These are phyloP conservation scores for Tillandsia leiboldiana DNA, from an alignment of 176 grass and related monocot genomes.

Conservation along the genomic window DNA sequence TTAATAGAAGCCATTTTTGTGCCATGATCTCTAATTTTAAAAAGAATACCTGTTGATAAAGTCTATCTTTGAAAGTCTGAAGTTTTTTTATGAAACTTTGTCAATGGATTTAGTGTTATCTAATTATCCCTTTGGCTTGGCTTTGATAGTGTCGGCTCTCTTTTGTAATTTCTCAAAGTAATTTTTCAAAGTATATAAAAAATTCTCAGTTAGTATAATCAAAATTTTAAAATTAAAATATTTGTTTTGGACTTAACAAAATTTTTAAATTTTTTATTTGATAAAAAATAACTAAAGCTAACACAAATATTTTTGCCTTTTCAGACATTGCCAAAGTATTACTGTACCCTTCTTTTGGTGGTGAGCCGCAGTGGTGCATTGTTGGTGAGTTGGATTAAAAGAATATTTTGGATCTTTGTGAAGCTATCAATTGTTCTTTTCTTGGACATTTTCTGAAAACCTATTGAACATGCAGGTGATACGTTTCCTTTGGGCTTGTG, in stretches of 20 bases:
- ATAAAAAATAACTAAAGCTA: background rate
- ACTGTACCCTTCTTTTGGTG: constrained; percentile 27
- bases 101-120: no score
- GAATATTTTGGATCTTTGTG: background rate
- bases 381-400: constrained; percentile 21
- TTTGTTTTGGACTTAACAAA: background rate
- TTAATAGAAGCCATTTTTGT: no score
- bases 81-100: no score
- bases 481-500: constrained; percentile 35
- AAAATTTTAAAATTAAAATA: background rate
- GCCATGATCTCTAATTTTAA: no score
- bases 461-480: constrained; percentile 17
- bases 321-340: constrained; percentile 33
- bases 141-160: no score
- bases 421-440: background rate
- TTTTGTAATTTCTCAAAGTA: no score
- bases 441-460: background rate
- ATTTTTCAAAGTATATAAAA: no score
- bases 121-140: no score
- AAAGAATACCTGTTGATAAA: no score
- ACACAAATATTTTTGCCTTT: background rate
- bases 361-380: constrained; percentile 34
- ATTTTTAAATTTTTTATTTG: background rate
- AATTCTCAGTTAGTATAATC: background rate
- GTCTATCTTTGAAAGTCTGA: no score